Evolutionary conservation across 768 basidiomycete species (phyloP).

Genomic region (Xerocomus potaroensis): DNA sequence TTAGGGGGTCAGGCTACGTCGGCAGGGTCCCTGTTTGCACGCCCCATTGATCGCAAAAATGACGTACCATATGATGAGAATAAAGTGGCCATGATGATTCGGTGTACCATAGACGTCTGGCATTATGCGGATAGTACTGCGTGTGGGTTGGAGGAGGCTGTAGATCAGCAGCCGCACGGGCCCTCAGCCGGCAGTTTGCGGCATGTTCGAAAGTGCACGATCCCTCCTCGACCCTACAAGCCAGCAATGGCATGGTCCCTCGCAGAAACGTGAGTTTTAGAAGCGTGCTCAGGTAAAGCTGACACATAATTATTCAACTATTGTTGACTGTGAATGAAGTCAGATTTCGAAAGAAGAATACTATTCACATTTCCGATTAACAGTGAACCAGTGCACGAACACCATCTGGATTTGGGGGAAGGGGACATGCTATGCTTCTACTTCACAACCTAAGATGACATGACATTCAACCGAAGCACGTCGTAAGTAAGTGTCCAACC

Average conservation of each 20-base stretch:
- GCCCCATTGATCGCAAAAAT: slow-evolving; percentile 2
- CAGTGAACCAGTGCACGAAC: slow-evolving; percentile 3
- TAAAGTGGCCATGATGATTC: slow-evolving; percentile 8
- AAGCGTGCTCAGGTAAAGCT: neutral
- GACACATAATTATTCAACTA: neutral
- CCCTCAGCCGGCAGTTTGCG: slow-evolving; percentile 2
- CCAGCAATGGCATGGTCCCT: neutral
- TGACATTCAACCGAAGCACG: neutral
- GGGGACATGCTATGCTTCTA: slow-evolving; percentile 1
- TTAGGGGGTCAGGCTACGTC: too few species aligned
- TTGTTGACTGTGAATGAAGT: slow-evolving; percentile 4
- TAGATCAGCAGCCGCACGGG: slow-evolving; percentile 17
- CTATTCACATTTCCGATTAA: slow-evolving; percentile 21
- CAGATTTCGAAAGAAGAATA: too few species aligned
- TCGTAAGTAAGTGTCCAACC: too few species aligned
- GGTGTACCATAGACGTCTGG: slow-evolving; percentile 6
- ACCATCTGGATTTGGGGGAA: neutral
- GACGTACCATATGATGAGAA: slow-evolving; percentile 5
- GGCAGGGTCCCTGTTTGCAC: too few species aligned
- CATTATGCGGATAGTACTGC: too few species aligned
- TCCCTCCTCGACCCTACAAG: slow-evolving; percentile 6
- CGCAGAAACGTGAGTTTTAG: slow-evolving; percentile 7
- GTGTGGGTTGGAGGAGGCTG: neutral
- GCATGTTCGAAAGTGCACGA: neutral
- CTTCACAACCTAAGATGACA: slow-evolving; percentile 9